Conservation (phyloP, 805 yeast species). For the Schizosaccharomyces lindneri region DNA sequence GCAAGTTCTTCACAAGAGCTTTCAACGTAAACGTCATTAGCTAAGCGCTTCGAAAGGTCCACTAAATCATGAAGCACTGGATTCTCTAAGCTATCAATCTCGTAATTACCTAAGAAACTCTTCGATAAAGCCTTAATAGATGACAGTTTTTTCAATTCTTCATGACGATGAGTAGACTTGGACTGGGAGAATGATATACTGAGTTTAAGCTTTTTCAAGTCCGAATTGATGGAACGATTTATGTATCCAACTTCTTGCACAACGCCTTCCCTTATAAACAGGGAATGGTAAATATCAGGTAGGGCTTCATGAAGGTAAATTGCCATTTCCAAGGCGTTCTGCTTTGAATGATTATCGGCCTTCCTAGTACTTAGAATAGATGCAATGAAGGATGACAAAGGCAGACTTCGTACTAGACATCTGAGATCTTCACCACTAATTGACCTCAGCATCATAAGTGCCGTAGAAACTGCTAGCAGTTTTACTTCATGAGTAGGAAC, state of each 20-base stretch:
- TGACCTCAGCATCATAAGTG: neutral
- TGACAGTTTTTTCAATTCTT: neutral
- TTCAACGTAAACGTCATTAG: neutral
- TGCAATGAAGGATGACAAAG: neutral
- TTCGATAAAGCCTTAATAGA: neutral
- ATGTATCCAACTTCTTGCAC: neutral
- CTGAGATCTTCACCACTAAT: neutral
- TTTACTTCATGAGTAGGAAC: neutral
- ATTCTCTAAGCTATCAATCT: neutral
- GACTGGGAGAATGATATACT: neutral
- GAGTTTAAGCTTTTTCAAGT: neutral
- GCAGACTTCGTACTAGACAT: neutral
- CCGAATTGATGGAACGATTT: neutral
- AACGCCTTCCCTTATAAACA: neutral
- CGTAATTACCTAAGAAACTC: neutral
- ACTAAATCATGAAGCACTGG: neutral
- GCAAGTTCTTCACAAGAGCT: neutral
- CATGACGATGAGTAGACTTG: neutral
- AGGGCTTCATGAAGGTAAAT: neutral
- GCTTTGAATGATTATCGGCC: neutral
- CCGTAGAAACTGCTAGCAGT: neutral
- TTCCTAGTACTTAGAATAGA: neutral
- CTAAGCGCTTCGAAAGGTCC: neutral
- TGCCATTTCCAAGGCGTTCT: neutral
- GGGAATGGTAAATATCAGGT: neutral